Percentiles rank a stretch among this genome's conserved stretches.
Conservation (phyloP, 176 grass and related monocot species). For the Oryza glaberrima region DNA sequence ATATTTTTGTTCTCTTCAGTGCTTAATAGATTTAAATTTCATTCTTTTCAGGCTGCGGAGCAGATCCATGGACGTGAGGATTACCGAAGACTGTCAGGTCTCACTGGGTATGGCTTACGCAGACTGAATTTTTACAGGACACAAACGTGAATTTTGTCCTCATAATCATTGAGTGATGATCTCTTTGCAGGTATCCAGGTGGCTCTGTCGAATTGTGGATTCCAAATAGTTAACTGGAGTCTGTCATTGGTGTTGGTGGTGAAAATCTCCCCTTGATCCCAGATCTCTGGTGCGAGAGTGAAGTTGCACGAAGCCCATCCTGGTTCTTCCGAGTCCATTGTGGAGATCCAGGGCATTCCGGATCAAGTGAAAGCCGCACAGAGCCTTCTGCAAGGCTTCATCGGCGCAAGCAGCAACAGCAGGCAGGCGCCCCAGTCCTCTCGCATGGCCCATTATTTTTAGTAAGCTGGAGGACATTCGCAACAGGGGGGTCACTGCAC, state of each 20-base stretch:
- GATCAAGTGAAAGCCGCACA: conserved; percentile 70
- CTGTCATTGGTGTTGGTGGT: conserved; percentile 62
- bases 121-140: conserved; percentile 9
- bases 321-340: conserved; percentile 51
- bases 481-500: neutral
- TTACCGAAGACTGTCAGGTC: conserved; percentile 45
- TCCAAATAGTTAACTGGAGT: conserved; percentile 63
- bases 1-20: conserved; percentile 13
- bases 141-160: conserved; percentile 1
- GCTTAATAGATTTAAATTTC: conserved; percentile 36
- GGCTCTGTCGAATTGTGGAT: conserved; percentile 62
- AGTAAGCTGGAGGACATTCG: conserved; percentile 34
- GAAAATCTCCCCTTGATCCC: conserved; percentile 24
- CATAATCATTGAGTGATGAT: conserved; percentile 15
- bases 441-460: conserved; percentile 37
- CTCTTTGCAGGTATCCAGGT: conserved; percentile 60
- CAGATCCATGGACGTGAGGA: conserved; percentile 58
- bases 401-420: conserved; percentile 47
- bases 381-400: conserved; percentile 64
- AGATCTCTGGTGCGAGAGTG: conserved; percentile 73
- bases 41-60: conserved; percentile 57
- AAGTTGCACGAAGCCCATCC: conserved; percentile 52
- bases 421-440: conserved; percentile 43
- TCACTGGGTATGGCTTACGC: conserved; percentile 50
- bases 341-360: conserved; percentile 73